A percentile compares a stretch with the other conserved stretches of the same genome.
Conservation (phyloP, 2,329 filamentous ascomycete species). For the Hypoxylon sp. region DNA sequence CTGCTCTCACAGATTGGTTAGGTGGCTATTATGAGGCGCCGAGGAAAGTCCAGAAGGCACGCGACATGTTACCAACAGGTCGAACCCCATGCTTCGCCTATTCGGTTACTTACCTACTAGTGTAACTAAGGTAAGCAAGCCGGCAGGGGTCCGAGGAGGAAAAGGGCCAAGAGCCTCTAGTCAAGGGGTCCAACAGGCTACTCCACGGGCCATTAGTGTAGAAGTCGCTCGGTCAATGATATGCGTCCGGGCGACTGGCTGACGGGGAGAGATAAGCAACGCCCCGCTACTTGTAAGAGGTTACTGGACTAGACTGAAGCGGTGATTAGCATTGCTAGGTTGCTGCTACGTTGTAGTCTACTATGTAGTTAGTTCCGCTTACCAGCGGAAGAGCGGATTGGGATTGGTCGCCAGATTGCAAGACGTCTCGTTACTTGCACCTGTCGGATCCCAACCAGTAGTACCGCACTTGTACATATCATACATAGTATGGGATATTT, state of each 20-base stretch:
- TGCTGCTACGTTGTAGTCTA: conserved; percentile 39
- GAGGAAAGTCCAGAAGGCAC: conserved; percentile 42
- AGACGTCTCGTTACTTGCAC: conserved; percentile 40
- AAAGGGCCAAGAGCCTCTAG: conserved; percentile 36
- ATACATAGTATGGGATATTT: conserved; percentile 25
- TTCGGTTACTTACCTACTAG: conserved; percentile 3
- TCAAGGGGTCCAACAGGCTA: not conserved
- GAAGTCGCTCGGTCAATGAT: conserved; percentile 39
- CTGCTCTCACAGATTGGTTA: conserved; percentile 31
- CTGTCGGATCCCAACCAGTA: conserved; percentile 11
- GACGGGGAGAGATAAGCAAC: conserved; percentile 36
- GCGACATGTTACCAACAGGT: conserved; percentile 29
- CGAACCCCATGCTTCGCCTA: conserved; percentile 21
- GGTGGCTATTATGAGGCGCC: conserved; percentile 32
- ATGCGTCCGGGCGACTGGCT: conserved; percentile 28
- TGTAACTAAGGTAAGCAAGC: conserved; percentile 16
- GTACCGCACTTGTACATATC: not conserved
- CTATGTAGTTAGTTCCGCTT: conserved; percentile 10
- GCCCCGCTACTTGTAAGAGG: conserved; percentile 23
- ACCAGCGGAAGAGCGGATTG: conserved; percentile 6
- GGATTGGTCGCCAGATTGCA: conserved; percentile 29
- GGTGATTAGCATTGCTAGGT: conserved; percentile 5
- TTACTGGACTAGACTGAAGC: conserved; percentile 12
- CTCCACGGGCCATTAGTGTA: conserved; percentile 14
- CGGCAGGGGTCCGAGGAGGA: conserved; percentile 17